Evolutionary conservation across 2,329 filamentous ascomycete genomes (phyloP).

Genomic region (Xylaria sp.): DNA sequence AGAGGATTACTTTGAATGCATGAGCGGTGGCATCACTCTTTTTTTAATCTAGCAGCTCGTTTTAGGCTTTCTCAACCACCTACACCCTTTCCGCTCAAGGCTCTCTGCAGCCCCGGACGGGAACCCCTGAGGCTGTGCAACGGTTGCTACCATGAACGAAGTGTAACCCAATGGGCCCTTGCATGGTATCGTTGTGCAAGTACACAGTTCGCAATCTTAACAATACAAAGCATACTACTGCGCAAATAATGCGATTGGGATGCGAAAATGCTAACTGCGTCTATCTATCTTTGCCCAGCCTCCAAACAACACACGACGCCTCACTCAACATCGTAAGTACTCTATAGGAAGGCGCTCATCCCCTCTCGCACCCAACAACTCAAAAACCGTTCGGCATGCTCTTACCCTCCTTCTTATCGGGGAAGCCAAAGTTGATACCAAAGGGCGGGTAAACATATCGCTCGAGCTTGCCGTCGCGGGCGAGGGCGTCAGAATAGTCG

Average conservation of each 20-base stretch:
- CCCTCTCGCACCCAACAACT: neutral
- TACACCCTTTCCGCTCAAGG: too few relatives aligned
- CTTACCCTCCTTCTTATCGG: slow-evolving; percentile 64
- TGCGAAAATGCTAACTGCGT: neutral
- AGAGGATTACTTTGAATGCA: too few relatives aligned
- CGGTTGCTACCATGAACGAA: too few relatives aligned
- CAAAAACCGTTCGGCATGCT: slow-evolving; percentile 43
- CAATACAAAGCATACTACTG: neutral
- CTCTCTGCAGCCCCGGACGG: too few relatives aligned
- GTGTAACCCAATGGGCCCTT: neutral
- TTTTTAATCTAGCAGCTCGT: too few relatives aligned
- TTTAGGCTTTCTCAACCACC: too few relatives aligned
- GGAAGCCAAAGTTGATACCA: slow-evolving; percentile 75
- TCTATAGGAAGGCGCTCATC: too few relatives aligned
- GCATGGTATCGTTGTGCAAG: neutral
- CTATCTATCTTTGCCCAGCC: slow-evolving; percentile 5
- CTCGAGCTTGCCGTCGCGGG: slow-evolving; percentile 62
- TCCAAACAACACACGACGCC: too few relatives aligned
- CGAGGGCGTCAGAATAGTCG: slow-evolving; percentile 63
- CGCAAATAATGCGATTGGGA: neutral
- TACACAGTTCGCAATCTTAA: too few relatives aligned
- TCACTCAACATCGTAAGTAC: too few relatives aligned
- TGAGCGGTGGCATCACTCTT: too few relatives aligned
- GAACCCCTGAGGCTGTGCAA: too few relatives aligned
- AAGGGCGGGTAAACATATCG: slow-evolving; percentile 76